Percentiles rank a stretch among this genome's conserved stretches.
Conservation (phyloP, 768 basidiomycete genomes). For the Mycena kentingensis region DNA sequence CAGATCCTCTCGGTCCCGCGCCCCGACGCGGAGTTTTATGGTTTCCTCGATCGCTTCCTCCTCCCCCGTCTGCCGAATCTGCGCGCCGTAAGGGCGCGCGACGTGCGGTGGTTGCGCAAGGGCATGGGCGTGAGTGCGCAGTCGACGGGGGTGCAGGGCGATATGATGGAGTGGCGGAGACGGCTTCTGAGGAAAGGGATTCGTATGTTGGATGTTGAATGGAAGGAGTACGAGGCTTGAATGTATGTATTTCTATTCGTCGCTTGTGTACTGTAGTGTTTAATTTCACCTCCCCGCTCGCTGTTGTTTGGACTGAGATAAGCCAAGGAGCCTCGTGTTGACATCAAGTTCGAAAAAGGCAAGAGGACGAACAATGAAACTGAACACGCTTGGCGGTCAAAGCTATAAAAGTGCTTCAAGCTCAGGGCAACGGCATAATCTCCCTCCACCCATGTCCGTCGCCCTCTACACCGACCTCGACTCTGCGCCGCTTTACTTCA, state of each 20-base stretch:
- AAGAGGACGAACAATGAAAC: too few relatives aligned
- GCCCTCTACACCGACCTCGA: background rate
- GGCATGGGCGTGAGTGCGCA: constrained; percentile 68
- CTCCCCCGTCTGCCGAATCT: constrained; percentile 61
- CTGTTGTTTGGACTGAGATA: too few relatives aligned
- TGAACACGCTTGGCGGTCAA: background rate
- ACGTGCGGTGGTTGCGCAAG: constrained; percentile 71
- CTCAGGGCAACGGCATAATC: background rate
- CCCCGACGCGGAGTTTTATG: constrained; percentile 63
- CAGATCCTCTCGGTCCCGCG: constrained; percentile 75
- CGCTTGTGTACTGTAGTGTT: background rate
- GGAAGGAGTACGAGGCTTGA: constrained; percentile 49
- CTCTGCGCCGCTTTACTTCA: background rate
- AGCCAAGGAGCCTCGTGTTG: too few relatives aligned
- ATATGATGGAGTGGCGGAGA: constrained; percentile 74
- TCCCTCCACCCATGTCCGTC: background rate
- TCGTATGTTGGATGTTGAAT: constrained; percentile 69
- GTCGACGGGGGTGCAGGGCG: constrained; percentile 77
- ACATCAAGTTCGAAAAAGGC: too few relatives aligned
- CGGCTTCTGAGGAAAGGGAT: constrained; percentile 60
- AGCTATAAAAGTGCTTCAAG: background rate
- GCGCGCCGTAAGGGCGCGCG: constrained; percentile 58
- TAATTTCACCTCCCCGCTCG: background rate
- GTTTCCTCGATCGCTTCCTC: constrained; percentile 48
- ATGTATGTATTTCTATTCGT: constrained; percentile 8